Percentiles rank a stretch among this genome's conserved stretches.
Evolutionary conservation across 1,284 basidiomycete genomes (phyloP).

Genomic region (Cerrena zonata): DNA sequence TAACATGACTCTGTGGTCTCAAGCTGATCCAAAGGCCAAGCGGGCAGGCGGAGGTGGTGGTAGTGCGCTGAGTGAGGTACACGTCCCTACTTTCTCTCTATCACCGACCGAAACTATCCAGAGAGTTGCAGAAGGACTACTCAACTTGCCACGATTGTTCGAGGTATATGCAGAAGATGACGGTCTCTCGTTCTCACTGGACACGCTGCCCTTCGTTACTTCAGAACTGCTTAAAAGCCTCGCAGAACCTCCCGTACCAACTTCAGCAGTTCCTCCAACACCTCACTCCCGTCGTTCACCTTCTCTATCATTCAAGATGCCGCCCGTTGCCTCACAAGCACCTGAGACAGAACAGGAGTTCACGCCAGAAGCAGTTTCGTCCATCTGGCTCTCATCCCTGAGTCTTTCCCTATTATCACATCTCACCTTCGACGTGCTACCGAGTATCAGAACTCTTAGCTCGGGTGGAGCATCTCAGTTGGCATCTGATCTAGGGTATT

Average conservation of each 20-base stretch:
- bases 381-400: constrained; percentile 87
- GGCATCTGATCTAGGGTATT: constrained; percentile 81
- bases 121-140: constrained; percentile 83
- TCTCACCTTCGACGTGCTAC: constrained; percentile 61
- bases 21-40: constrained; percentile 40
- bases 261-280: constrained; percentile 22
- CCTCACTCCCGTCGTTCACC: constrained; percentile 31
- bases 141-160: constrained; percentile 89
- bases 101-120: constrained; percentile 87
- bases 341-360: constrained; percentile 25
- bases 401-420: constrained; percentile 73
- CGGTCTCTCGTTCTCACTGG: constrained; percentile 82
- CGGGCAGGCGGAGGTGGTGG: constrained; percentile 31
- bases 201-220: constrained; percentile 72
- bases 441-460: constrained; percentile 56
- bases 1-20: constrained; percentile 62
- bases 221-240: constrained; percentile 48
- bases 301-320: constrained; percentile 29
- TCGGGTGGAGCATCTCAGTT: constrained; percentile 75
- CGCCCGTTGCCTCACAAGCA: constrained; percentile 26
- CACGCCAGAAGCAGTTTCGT: constrained; percentile 73
- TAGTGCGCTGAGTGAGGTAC: constrained; percentile 53
- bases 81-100: constrained; percentile 89
- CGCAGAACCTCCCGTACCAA: constrained; percentile 31
- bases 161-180: constrained; percentile 92